These are phyloP conservation scores for Acacia melanoxylon DNA, from an alignment of 306 rosid genomes.

Conservation along the genomic window DNA sequence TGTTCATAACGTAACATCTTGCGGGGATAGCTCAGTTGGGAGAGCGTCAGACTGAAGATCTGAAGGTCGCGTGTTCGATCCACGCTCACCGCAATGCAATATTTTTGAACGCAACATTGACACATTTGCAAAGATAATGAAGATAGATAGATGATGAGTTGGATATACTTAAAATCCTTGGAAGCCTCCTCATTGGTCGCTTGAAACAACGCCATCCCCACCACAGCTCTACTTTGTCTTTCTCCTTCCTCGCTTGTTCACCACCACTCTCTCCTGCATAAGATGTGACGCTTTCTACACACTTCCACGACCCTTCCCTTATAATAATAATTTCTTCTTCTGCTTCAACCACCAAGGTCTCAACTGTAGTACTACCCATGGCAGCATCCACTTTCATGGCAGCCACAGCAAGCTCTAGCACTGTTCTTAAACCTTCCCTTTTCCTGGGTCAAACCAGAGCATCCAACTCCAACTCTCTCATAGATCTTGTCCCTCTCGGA, in stretches of 20 bases:
- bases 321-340: background rate
- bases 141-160: conserved; percentile 69
- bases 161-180: conserved; percentile 65
- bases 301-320: conserved; percentile 13
- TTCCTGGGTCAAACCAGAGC: conserved; percentile 70
- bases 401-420: conserved; percentile 67
- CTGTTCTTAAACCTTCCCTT: conserved; percentile 67
- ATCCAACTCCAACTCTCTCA: conserved; percentile 52
- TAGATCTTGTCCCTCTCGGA: conserved; percentile 79
- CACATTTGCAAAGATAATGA: conserved; percentile 47
- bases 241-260: conserved; percentile 24
- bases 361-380: conserved; percentile 30
- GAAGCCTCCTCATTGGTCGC: conserved; percentile 62
- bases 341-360: background rate
- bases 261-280: conserved; percentile 24
- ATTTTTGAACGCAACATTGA: too few relatives aligned
- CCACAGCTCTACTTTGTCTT: conserved; percentile 28
- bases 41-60: conserved; percentile 33
- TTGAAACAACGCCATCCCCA: conserved; percentile 43
- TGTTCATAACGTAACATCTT: too few relatives aligned
- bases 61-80: conserved; percentile 32
- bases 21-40: conserved; percentile 35
- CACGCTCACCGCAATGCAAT: conserved; percentile 18
- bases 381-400: conserved; percentile 68
- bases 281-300: conserved; percentile 27